Evolutionary conservation across 1,139 yeast species (phyloP).

Genomic region (Nakaseomyces delphensis): DNA sequence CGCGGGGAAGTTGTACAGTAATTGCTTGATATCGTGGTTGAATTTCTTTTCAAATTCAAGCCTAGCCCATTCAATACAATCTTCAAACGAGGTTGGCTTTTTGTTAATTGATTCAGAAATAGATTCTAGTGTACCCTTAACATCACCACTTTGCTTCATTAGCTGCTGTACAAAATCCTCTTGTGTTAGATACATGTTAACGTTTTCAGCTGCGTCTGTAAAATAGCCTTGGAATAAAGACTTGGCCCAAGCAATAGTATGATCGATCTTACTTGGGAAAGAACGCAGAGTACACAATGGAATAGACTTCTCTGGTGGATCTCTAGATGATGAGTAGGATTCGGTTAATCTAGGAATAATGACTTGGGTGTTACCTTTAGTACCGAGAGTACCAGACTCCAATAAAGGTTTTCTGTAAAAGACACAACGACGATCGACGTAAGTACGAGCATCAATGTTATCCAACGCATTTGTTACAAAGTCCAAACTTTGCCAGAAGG

Average conservation of each 20-base stretch:
- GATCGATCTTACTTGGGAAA: conserved; percentile 96
- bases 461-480: conserved; percentile 94
- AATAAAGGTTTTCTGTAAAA: conserved; percentile 83
- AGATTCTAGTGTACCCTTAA: conserved; percentile 74
- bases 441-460: conserved; percentile 95
- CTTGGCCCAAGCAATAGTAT: conserved; percentile 99
- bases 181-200: conserved; percentile 80
- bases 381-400: conserved; percentile 96
- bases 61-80: conserved; percentile 94
- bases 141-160: conserved; percentile 85
- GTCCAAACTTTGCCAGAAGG: conserved; percentile 78
- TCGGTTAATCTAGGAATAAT: conserved; percentile 89
- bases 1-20: conserved; percentile 85
- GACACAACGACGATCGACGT: conserved; percentile 94
- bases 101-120: conserved; percentile 63
- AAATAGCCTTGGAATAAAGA: conserved; percentile 91
- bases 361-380: conserved; percentile 97
- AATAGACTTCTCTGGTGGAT: conserved; percentile 96
- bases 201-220: conserved; percentile 84
- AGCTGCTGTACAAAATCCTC: conserved; percentile 89
- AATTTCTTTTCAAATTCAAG: conserved; percentile 75
- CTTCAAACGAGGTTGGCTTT: conserved; percentile 85
- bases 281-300: conserved; percentile 95
- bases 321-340: conserved; percentile 91
- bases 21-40: conserved; percentile 78